Evolutionary conservation across 2,329 filamentous ascomycete genomes (phyloP).

Genomic region (Penicillium sp.): DNA sequence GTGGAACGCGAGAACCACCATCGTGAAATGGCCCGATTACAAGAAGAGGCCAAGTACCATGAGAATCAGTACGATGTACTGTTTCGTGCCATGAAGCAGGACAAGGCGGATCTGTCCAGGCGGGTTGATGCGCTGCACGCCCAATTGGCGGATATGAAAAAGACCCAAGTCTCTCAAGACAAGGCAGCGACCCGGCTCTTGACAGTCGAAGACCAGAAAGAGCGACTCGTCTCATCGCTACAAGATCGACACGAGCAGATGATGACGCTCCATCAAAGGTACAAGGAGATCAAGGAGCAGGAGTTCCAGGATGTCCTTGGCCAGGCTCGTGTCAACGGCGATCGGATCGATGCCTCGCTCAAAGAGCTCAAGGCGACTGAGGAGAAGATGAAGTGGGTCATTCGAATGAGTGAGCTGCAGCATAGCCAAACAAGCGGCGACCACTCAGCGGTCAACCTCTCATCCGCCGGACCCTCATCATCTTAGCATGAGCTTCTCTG

Average conservation of each 20-base stretch:
- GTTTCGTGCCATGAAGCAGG: constrained; percentile 35
- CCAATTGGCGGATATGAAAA: constrained; percentile 29
- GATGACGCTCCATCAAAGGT: constrained; percentile 35
- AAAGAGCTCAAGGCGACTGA: constrained; percentile 38
- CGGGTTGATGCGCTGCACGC: constrained; percentile 35
- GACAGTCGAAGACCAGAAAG: constrained; percentile 42
- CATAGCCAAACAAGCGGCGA: constrained; percentile 7
- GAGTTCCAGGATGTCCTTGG: constrained; percentile 33
- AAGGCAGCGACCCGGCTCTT: constrained; percentile 38
- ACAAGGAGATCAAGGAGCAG: constrained; percentile 38
- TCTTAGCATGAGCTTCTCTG: not conserved
- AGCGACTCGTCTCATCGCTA: constrained; percentile 37
- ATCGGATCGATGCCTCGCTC: constrained; percentile 32
- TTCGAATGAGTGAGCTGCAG: constrained; percentile 28
- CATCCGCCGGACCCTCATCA: not conserved
- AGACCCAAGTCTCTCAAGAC: constrained; percentile 33
- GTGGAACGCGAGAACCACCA: constrained; percentile 37
- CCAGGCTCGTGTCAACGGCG: constrained; percentile 25
- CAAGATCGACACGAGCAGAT: constrained; percentile 38
- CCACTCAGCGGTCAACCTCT: constrained; percentile 23
- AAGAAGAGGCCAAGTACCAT: constrained; percentile 36
- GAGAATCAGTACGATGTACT: constrained; percentile 42
- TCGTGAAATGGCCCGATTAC: constrained; percentile 33
- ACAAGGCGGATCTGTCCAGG: constrained; percentile 36
- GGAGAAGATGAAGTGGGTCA: constrained; percentile 45